phyloP scores from a whole-genome alignment of 345 rosid species.

The Xanthoceras sorbifolium region DNA sequence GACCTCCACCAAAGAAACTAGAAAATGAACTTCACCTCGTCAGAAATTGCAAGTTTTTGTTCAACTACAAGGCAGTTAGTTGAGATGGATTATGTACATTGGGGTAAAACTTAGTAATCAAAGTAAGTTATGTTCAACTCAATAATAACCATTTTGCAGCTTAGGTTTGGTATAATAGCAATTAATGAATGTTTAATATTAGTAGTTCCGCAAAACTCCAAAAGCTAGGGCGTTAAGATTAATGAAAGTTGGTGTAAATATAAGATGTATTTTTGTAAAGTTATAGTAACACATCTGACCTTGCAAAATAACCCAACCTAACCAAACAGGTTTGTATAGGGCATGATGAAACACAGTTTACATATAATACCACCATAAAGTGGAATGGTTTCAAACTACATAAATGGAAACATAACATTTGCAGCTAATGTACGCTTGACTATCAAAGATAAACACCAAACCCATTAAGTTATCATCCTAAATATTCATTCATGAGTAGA shows the following conservation, averaged over 20 bases:
- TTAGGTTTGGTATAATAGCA: background rate
- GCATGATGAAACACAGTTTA: background rate
- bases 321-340: background rate
- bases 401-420: background rate
- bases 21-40: constrained; percentile 4
- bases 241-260: background rate
- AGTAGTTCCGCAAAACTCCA: background rate
- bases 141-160: background rate
- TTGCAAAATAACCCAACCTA: background rate
- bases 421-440: background rate
- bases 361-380: background rate
- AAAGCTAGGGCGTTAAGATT: background rate
- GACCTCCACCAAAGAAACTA: constrained; percentile 90
- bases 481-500: background rate
- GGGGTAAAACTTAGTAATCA: background rate
- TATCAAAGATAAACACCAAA: background rate
- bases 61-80: background rate
- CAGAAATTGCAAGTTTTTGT: background rate
- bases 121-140: background rate
- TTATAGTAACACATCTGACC: background rate
- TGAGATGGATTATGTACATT: background rate
- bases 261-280: background rate
- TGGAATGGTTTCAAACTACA: background rate
- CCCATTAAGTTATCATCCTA: background rate
- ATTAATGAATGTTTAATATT: background rate